Evolutionary conservation across 2,329 filamentous ascomycete species (phyloP), one percentile per base, ranked within the genome.

Genomic region (Penicillium crustosum): DNA sequence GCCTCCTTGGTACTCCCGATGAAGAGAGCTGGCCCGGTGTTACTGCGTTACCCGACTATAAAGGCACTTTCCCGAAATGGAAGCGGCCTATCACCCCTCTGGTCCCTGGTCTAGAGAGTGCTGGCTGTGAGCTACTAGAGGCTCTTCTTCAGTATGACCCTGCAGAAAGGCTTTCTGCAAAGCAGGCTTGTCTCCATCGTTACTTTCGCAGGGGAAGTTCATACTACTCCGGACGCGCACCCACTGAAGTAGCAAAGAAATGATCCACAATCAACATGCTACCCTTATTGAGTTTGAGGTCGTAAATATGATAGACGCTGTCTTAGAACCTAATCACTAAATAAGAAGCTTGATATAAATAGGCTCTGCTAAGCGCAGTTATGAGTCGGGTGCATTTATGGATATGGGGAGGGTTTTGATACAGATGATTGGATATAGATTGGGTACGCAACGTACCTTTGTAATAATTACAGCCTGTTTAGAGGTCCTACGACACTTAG

Each of bases 11-110:
- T 63, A 96, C 93, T 5, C 92, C 92, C 3, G 85, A 86, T 53
- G 92, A 96, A 73, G 81, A 86, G 10, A 82, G 86, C 58, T 96
- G 92, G 92, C 92, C 92, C 29, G 92, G 92, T 61, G 91, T 96
- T 58, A 94, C 91, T 17, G 92, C 89, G 9, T 95, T 95, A 78
- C 92, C 92, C 42, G 93, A 96, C 76, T 96, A 91, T 83, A 96
- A 96, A 77, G 75, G 89, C 27, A 92, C 89, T 2, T 96, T 96
- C 77, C 92, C 92, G 64, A 94, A 95, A 78, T 96, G 92, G 92
- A 82, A 83, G 67, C 86, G 90, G 57, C 88, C 91, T 70, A 81
- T 83, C 58, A 81, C 83, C 48, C 78, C 84, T 29, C 81, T 94
- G 35, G 90, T 92, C 68, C 83, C 85, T 42, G 88, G 83, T 53